These are phyloP conservation scores for Suillus americanus DNA, from an alignment of 768 basidiomycete genomes.

Conservation along the genomic window DNA sequence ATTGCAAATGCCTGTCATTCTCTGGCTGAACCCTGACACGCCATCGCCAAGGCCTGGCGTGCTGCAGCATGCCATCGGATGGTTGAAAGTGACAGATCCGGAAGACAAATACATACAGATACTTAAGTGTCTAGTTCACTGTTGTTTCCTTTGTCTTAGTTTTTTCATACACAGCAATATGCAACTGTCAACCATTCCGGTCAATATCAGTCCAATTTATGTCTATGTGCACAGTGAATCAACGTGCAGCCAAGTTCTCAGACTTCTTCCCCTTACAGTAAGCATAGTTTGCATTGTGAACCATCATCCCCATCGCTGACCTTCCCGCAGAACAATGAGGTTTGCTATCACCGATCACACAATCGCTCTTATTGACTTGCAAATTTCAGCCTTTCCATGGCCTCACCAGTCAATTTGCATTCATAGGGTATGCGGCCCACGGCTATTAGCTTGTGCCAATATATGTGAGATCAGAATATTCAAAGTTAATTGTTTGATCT, in stretches of 20 bases:
- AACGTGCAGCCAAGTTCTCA: neutral
- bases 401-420: neutral
- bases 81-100: neutral
- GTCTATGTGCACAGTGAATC: neutral
- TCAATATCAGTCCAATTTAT: neutral
- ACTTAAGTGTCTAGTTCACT: no score
- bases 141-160: no score
- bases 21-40: neutral
- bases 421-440: neutral
- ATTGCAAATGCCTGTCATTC: no score
- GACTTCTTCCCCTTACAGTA: neutral
- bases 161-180: neutral
- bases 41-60: no score
- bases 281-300: neutral
- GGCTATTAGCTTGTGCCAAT: neutral
- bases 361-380: neutral
- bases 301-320: neutral
- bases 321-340: neutral
- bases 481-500: neutral
- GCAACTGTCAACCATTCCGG: neutral
- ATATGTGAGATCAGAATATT: neutral
- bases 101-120: neutral
- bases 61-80: no score
- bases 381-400: neutral
- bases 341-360: neutral